These are phyloP conservation scores for Jatropha multifida DNA, from an alignment of 441 rosid genomes.

Conservation along the genomic window DNA sequence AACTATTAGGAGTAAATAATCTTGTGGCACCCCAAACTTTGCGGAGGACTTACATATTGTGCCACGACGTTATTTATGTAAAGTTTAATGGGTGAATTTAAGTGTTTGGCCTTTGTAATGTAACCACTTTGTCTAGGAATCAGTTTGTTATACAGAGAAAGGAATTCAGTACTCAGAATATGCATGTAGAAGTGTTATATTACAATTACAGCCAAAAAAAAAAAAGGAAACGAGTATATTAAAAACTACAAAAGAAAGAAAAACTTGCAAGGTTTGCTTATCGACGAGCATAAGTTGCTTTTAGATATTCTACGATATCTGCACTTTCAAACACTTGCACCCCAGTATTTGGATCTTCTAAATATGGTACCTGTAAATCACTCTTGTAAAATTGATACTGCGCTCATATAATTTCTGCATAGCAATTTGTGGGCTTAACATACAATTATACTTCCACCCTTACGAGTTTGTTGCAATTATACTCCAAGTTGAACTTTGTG, in stretches of 20 bases:
- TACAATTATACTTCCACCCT: too few species aligned
- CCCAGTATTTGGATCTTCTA: slow-evolving; percentile 72
- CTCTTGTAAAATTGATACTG: slow-evolving; percentile 7
- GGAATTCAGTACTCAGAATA: neutral
- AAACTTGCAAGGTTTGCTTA: slow-evolving; percentile 10
- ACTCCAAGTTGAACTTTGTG: too few species aligned
- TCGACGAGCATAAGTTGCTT: slow-evolving; percentile 56
- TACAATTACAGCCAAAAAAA: neutral
- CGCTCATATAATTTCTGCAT: neutral
- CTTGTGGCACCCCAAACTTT: too few species aligned
- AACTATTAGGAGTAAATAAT: too few species aligned
- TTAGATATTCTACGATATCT: slow-evolving; percentile 65
- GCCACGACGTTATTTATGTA: too few species aligned
- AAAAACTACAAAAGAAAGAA: too few species aligned
- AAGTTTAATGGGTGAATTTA: too few species aligned
- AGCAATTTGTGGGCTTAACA: too few species aligned
- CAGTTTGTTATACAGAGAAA: neutral
- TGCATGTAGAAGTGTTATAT: neutral
- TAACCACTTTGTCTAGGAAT: neutral
- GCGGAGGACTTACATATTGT: too few species aligned
- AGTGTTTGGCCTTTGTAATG: neutral
- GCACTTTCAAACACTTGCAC: slow-evolving; percentile 75
- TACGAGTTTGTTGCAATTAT: too few species aligned
- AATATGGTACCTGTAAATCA: slow-evolving; percentile 53
- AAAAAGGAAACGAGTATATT: neutral